A percentile compares a stretch with the other conserved stretches of the same genome.
Evolutionary conservation across 768 basidiomycete genomes (phyloP).

Genomic region (Lactarius sp.): DNA sequence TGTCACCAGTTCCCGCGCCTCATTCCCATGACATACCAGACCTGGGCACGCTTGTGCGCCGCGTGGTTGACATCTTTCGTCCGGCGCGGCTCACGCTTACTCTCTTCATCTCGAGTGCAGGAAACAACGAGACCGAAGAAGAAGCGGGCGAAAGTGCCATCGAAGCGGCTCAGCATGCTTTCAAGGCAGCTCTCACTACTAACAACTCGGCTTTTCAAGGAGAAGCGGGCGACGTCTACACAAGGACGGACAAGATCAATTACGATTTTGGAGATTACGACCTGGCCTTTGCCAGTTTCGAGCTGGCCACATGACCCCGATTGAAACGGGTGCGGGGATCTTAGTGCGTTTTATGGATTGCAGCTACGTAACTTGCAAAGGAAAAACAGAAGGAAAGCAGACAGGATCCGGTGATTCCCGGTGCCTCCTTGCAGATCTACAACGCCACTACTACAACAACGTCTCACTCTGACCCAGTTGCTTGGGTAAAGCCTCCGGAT

Average conservation of each 20-base stretch:
- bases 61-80: conserved; percentile 90
- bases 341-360: neutral
- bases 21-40: conserved; percentile 53
- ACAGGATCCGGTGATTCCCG: conserved; percentile 11
- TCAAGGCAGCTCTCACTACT: conserved; percentile 54
- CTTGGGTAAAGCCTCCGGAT: conserved; percentile 4
- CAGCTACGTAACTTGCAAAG: neutral
- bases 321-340: conserved; percentile 8
- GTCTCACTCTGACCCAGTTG: neutral
- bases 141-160: conserved; percentile 52
- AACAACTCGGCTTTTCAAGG: conserved; percentile 16
- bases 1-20: conserved; percentile 39
- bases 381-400: neutral
- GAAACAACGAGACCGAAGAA: conserved; percentile 39
- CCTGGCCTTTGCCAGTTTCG: conserved; percentile 85
- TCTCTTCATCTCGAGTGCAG: conserved; percentile 77
- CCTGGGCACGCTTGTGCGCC: conserved; percentile 73
- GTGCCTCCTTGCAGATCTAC: neutral
- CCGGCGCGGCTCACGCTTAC: conserved; percentile 83
- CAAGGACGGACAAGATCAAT: conserved; percentile 92
- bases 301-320: conserved; percentile 37
- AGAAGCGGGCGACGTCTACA: conserved; percentile 41
- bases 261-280: conserved; percentile 96
- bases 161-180: conserved; percentile 70
- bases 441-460: conserved; percentile 10